Evolutionary conservation across 306 rosid genomes (phyloP).

Genomic region (Mucuna pruriens): DNA sequence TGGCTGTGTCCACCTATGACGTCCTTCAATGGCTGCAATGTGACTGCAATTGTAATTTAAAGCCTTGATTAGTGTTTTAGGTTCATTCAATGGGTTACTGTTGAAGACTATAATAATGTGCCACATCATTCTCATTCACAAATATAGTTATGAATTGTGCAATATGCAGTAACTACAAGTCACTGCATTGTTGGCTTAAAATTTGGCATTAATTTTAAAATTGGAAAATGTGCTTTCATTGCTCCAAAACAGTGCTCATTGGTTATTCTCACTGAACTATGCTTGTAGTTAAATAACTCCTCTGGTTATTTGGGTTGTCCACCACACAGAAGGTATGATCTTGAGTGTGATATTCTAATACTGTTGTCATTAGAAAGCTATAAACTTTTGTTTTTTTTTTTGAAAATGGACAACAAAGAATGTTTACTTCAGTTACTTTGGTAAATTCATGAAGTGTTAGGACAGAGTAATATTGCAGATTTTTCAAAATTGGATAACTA

Average conservation of each 20-base stretch:
- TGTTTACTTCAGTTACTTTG: not conserved
- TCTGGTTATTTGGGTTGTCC: not conserved
- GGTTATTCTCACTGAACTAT: not conserved
- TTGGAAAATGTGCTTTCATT: not conserved
- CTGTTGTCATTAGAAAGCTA: not conserved
- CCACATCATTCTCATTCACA: not conserved
- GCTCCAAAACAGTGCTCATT: not conserved
- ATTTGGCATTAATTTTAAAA: not conserved
- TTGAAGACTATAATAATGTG: not conserved
- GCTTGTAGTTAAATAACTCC: not conserved
- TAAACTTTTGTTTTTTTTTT: not conserved
- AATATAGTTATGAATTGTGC: not conserved
- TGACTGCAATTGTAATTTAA: not conserved
- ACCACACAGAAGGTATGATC: not conserved
- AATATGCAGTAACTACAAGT: not conserved
- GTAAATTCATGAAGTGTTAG: not conserved
- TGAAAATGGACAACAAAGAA: not conserved
- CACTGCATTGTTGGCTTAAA: not conserved
- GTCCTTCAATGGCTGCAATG: not conserved
- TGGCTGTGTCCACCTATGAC: not conserved
- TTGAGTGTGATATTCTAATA: not conserved
- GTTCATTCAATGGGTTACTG: not conserved
- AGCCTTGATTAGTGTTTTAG: not conserved
- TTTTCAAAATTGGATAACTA: conserved; percentile 13
- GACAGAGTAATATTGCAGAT: not conserved